Evolutionary conservation across 129 eudicot genomes (phyloP).

Genomic region (Saposhnikovia divaricata): DNA sequence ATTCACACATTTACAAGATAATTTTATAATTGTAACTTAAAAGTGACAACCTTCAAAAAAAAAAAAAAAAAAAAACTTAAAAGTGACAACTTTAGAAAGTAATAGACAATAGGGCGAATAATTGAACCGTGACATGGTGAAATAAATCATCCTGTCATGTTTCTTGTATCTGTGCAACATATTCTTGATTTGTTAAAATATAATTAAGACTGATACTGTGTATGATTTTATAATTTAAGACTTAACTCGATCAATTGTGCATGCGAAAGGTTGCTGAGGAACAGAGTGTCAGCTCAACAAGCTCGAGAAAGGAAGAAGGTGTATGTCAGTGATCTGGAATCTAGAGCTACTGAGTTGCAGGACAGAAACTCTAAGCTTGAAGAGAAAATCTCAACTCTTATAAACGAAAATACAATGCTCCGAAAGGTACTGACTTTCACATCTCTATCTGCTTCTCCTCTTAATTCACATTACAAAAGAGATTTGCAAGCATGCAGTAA

Average conservation of each 20-base stretch:
- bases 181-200: not conserved
- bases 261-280: conserved; percentile 13
- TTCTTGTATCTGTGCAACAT: not conserved
- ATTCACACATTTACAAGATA: too few species aligned
- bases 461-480: not conserved
- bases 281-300: conserved; percentile 21
- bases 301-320: conserved; percentile 20
- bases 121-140: not conserved
- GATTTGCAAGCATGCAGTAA: not conserved
- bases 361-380: conserved; percentile 14
- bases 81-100: not conserved
- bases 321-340: conserved; percentile 18
- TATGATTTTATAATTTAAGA: not conserved
- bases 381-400: conserved; percentile 15
- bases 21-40: too few species aligned
- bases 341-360: conserved; percentile 12
- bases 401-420: conserved; percentile 17
- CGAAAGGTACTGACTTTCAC: conserved; percentile 5
- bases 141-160: not conserved
- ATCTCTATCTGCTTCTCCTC: not conserved
- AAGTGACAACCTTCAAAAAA: not conserved
- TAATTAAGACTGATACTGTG: not conserved
- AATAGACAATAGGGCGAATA: too few species aligned
- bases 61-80: too few species aligned
- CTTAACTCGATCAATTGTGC: not conserved